These are phyloP conservation scores for Metrosideros polymorpha DNA, from an alignment of 441 rosid genomes.

Conservation along the genomic window DNA sequence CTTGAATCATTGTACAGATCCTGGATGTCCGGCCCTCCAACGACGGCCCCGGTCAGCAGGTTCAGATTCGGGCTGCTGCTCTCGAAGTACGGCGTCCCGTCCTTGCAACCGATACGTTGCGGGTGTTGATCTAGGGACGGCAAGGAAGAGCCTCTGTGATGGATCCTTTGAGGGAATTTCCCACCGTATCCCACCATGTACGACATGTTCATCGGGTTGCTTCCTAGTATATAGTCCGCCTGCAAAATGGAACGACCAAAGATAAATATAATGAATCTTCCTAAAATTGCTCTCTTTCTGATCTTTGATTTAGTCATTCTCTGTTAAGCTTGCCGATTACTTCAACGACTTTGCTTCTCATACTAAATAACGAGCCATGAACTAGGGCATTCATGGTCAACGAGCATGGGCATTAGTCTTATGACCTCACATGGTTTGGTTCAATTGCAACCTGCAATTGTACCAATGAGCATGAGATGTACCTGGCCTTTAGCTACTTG, in stretches of 20 bases:
- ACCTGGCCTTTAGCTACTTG: conserved; percentile 45
- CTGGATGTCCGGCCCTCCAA: conserved; percentile 37
- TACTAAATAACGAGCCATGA: background rate
- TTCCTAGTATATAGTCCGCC: conserved; percentile 51
- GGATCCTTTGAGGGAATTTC: conserved; percentile 30
- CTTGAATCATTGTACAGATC: conserved; percentile 34
- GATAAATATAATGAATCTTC: background rate
- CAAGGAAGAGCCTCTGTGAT: conserved; percentile 41
- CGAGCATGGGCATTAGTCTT: background rate
- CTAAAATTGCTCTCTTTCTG: background rate
- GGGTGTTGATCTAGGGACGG: conserved; percentile 24
- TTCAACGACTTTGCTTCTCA: background rate
- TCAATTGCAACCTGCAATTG: background rate
- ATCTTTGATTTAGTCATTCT: background rate
- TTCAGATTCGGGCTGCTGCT: conserved; percentile 19
- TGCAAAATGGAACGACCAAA: background rate
- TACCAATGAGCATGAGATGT: background rate
- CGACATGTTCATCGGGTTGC: conserved; percentile 43
- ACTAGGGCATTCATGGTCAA: background rate
- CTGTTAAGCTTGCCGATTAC: background rate
- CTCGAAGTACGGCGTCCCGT: conserved; percentile 11
- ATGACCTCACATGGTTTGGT: background rate
- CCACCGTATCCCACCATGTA: conserved; percentile 52
- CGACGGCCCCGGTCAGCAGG: conserved; percentile 34
- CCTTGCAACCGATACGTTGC: conserved; percentile 13